Conservation (phyloP, 2,329 filamentous ascomycete species). For the Aureobasidium zeae region DNA sequence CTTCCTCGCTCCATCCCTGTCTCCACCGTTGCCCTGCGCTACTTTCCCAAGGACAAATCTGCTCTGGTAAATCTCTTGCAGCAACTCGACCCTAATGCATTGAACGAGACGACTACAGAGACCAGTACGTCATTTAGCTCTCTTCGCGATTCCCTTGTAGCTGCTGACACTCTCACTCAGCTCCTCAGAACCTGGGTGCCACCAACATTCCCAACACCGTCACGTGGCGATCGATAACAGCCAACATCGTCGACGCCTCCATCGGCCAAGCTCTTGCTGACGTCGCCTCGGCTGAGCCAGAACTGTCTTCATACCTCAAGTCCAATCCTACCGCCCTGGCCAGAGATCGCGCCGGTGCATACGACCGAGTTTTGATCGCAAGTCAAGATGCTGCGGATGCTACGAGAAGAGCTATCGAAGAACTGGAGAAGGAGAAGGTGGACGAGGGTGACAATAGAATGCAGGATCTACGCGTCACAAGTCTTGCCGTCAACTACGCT, state of each 20-base stretch:
- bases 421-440: constrained; percentile 73
- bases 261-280: constrained; percentile 76
- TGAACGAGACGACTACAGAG: constrained; percentile 43
- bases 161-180: constrained; percentile 12
- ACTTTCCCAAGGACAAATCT: constrained; percentile 59
- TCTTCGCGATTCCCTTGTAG: not conserved
- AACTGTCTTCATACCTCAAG: constrained; percentile 41
- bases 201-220: constrained; percentile 59
- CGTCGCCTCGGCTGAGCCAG: constrained; percentile 49
- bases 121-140: constrained; percentile 3
- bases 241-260: constrained; percentile 83
- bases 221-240: constrained; percentile 75
- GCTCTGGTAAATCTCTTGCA: constrained; percentile 59
- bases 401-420: constrained; percentile 86
- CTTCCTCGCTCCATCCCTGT: constrained; percentile 78
- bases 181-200: constrained; percentile 15
- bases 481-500: constrained; percentile 87
- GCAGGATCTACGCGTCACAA: constrained; percentile 86
- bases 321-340: constrained; percentile 34
- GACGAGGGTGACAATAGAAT: constrained; percentile 75
- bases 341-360: constrained; percentile 68
- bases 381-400: constrained; percentile 92
- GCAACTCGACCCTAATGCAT: constrained; percentile 56
- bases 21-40: constrained; percentile 65
- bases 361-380: constrained; percentile 81